Evolutionary conservation across 1,284 basidiomycete genomes (phyloP).

Genomic region (Fereydounia khargensis): DNA sequence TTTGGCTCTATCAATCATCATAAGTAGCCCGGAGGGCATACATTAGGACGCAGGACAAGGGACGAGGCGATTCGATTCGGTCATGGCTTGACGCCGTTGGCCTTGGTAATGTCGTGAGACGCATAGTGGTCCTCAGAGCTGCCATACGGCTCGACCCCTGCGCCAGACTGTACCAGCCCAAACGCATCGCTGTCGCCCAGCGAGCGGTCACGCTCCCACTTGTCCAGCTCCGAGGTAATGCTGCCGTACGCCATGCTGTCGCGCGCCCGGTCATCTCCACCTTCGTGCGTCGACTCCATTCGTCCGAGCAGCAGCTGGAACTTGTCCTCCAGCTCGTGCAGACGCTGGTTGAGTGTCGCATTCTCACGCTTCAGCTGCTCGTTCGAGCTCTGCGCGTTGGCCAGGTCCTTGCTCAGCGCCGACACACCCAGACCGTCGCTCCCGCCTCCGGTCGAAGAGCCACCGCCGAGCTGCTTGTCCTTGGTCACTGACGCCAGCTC

Average conservation of each 20-base stretch:
- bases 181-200: conserved; percentile 6
- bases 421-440: background rate
- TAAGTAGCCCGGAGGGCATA: too few relatives aligned
- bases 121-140: too few relatives aligned
- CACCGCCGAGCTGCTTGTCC: too few relatives aligned
- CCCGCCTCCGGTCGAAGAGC: background rate
- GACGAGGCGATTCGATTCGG: too few relatives aligned
- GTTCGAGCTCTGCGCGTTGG: conserved; percentile 6
- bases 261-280: conserved; percentile 17
- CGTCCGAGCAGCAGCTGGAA: conserved; percentile 40
- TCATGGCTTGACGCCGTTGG: too few relatives aligned
- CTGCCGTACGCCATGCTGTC: conserved; percentile 36
- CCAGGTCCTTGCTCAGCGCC: conserved; percentile 5
- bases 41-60: too few relatives aligned
- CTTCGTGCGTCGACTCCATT: conserved; percentile 37
- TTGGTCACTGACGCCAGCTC: conserved; percentile 14
- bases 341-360: conserved; percentile 18
- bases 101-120: too few relatives aligned
- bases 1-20: too few relatives aligned
- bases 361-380: conserved; percentile 28
- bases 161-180: conserved; percentile 1
- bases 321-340: conserved; percentile 30
- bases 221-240: conserved; percentile 49
- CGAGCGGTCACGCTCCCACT: conserved; percentile 39
- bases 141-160: too few relatives aligned